These are phyloP conservation scores for Tylopilus intermedius DNA, from an alignment of 768 basidiomycete species.

Conservation along the genomic window DNA sequence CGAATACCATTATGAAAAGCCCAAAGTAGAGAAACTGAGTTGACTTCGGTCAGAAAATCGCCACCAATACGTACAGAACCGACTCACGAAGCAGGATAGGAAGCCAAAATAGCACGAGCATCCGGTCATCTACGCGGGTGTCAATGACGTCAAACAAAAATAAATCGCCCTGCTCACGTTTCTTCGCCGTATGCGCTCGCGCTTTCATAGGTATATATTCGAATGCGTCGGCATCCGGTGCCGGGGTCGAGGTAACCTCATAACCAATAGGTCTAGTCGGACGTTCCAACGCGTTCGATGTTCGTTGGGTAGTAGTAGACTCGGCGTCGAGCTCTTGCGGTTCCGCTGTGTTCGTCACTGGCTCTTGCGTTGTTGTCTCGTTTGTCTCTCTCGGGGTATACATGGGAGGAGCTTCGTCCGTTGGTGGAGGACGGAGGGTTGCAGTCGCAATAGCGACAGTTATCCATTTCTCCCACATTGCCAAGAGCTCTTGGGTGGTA, in stretches of 20 bases:
- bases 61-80: not conserved
- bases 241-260: conserved; percentile 44
- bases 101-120: conserved; percentile 83
- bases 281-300: conserved; percentile 28
- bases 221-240: conserved; percentile 66
- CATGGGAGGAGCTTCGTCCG: conserved; percentile 62
- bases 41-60: conserved; percentile 5
- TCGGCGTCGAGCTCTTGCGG: conserved; percentile 4
- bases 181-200: conserved; percentile 46
- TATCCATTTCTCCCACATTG: conserved; percentile 76
- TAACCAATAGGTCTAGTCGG: conserved; percentile 45
- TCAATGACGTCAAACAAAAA: not conserved
- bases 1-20: conserved; percentile 52
- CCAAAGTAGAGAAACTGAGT: conserved; percentile 57
- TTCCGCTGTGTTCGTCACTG: conserved; percentile 1
- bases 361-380: conserved; percentile 7
- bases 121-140: conserved; percentile 60
- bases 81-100: conserved; percentile 75
- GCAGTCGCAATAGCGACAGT: conserved; percentile 48
- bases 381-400: conserved; percentile 60
- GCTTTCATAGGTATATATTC: conserved; percentile 53
- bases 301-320: conserved; percentile 16
- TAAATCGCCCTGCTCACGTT: conserved; percentile 44
- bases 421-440: conserved; percentile 35
- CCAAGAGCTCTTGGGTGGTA: conserved; percentile 59